These are phyloP conservation scores for Straminergon stramineum DNA, from an alignment of 225 moss, liverwort and hornwort species.

Conservation along the genomic window DNA sequence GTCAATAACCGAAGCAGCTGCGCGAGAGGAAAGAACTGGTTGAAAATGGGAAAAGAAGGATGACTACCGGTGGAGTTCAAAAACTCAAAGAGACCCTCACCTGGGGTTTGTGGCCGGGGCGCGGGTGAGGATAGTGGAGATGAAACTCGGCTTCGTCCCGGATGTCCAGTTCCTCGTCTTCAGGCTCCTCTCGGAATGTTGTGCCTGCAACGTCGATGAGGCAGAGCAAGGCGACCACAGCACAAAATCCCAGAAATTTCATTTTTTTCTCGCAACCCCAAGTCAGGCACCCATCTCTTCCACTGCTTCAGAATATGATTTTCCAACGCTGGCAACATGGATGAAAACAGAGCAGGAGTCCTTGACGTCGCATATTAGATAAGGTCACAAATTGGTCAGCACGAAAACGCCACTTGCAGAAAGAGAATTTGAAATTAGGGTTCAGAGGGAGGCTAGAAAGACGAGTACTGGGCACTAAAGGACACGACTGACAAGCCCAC, in stretches of 20 bases:
- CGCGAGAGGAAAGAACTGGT: not conserved
- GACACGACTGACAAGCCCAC: not conserved
- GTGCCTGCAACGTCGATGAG: not conserved
- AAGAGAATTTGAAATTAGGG: not conserved
- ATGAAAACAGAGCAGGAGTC: not conserved
- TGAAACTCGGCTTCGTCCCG: not conserved
- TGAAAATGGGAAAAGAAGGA: not conserved
- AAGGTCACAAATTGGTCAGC: not conserved
- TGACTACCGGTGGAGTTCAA: not conserved
- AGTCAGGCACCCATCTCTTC: not conserved
- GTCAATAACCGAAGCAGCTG: not conserved
- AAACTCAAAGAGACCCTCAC: not conserved
- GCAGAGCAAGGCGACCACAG: not conserved
- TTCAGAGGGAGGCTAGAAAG: not conserved
- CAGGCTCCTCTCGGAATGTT: not conserved
- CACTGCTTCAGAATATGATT: not conserved
- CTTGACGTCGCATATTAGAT: not conserved
- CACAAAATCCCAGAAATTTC: not conserved
- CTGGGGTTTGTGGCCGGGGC: not conserved
- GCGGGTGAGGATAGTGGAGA: not conserved
- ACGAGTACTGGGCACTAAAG: not conserved
- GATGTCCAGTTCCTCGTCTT: not conserved
- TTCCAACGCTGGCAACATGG: not conserved
- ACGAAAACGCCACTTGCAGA: not conserved
- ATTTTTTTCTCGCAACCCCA: not conserved